Evolutionary conservation across 768 basidiomycete genomes (phyloP), one percentile per base, ranked within the genome.

Genomic region (Phlebiopsis flavidoalba): DNA sequence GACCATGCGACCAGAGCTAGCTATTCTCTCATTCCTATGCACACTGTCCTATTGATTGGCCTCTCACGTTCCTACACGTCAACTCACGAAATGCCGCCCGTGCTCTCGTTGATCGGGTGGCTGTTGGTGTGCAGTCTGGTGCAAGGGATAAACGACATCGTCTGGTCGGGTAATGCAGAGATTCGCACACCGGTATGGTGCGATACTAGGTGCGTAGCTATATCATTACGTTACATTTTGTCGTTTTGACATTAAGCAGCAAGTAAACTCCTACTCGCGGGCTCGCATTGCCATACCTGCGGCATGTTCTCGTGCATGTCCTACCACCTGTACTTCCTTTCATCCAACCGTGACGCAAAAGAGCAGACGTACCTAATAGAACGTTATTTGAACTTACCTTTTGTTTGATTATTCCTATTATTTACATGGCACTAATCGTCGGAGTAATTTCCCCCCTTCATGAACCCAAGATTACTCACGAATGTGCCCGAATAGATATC

Each of bases 401-500:
- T 43, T 69, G 67, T 57, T 52, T 70, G 51, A 50, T 66, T n/a
- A 19, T 70, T 14, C 71, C 71, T n/a, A 26, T 70, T 31, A 14
- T 69, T 40, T 72, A 70, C 60, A 66, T 77, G 66, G 66, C 66
- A 4, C 58, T 78, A n/a, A n/a, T 10, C 72, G 72, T 76, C n/a
- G n/a, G 37, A 65, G 75, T 71, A 24, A 11, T 40, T 35, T n/a
- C 36, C 4, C 43, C 1, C 45, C 37, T 45, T 15, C 3, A 1
- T 12, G 22, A 8, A 22, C 31, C n/a, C n/a, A n/a, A n/a, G n/a
- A n/a, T 31, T 17, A 12, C 17, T 40, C 53, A 46, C 51, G 37
- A 31, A 40, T 24, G 51, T 50, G 53, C n/a, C n/a, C 40, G 12
- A 22, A 3, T 60, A 75, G 76, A 77, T 60, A 67, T 68, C 49